These are phyloP conservation scores for Aureobasidium leucospermi DNA, from an alignment of 2,329 filamentous ascomycete genomes.

Conservation along the genomic window DNA sequence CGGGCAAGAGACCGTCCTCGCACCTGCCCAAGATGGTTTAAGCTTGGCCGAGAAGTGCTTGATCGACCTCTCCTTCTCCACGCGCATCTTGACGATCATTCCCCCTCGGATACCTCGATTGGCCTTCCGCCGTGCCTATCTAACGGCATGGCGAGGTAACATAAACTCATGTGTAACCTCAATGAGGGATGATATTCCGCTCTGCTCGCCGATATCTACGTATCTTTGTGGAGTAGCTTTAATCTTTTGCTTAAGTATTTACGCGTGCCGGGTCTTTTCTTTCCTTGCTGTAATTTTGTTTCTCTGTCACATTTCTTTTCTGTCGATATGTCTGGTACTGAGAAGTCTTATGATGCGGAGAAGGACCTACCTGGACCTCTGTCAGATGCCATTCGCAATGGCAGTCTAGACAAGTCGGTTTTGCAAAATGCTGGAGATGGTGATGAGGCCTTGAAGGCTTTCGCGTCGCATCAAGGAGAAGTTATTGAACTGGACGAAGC, in stretches of 20 bases:
- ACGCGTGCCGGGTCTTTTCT: not conserved
- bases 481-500: slow-evolving; percentile 47
- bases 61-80: not conserved
- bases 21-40: slow-evolving; percentile 1
- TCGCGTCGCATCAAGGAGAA: slow-evolving; percentile 41
- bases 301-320: not conserved
- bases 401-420: slow-evolving; percentile 27
- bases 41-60: slow-evolving; percentile 3
- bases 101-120: not conserved
- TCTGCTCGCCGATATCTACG: slow-evolving; percentile 1
- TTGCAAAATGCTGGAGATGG: slow-evolving; percentile 50
- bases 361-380: slow-evolving; percentile 21
- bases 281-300: not conserved
- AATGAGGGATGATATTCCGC: not conserved
- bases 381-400: slow-evolving; percentile 23
- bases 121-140: slow-evolving; percentile 3
- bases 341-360: slow-evolving; percentile 18
- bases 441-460: slow-evolving; percentile 54
- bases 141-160: not conserved
- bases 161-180: not conserved
- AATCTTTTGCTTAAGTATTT: not conserved
- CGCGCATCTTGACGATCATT: not conserved
- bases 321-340: not conserved
- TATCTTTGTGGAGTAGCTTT: not conserved
- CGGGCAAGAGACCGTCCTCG: not conserved